Percentiles rank a stretch among this genome's conserved stretches.
Evolutionary conservation across 306 rosid genomes (phyloP).

Genomic region (Quercus alba): DNA sequence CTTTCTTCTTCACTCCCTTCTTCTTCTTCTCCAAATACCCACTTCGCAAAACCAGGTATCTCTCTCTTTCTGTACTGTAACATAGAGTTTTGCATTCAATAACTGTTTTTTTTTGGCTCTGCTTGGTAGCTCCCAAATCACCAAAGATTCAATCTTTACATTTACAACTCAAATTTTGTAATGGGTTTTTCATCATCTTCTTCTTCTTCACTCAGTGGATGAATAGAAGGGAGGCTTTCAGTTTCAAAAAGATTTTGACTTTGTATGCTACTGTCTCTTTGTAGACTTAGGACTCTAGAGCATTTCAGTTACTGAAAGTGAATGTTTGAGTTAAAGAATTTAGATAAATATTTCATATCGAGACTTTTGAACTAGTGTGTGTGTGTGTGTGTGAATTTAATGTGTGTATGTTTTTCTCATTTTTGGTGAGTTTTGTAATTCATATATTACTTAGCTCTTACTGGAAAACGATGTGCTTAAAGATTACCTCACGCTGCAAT

Average conservation of each 20-base stretch:
- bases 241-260: not conserved
- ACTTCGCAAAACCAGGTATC: conserved; percentile 30
- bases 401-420: too few relatives aligned
- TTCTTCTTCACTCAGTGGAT: not conserved
- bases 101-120: too few relatives aligned
- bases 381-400: not conserved
- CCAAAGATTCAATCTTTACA: too few relatives aligned
- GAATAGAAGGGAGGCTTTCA: not conserved
- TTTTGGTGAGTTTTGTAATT: not conserved
- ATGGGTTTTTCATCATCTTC: not conserved
- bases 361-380: not conserved
- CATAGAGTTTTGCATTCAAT: too few relatives aligned
- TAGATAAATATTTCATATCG: not conserved
- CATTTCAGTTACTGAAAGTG: not conserved
- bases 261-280: not conserved
- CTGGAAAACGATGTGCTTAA: not conserved
- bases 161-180: not conserved
- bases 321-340: not conserved
- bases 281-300: not conserved
- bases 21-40: conserved; percentile 17
- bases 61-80: not conserved
- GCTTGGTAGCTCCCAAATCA: too few relatives aligned
- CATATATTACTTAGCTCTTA: not conserved
- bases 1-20: conserved; percentile 11
- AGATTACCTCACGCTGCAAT: conserved; percentile 37